Base-by-base conservation (phyloP, 75 land plant genomes). In the Pseudotsuga menziesii region DNA sequence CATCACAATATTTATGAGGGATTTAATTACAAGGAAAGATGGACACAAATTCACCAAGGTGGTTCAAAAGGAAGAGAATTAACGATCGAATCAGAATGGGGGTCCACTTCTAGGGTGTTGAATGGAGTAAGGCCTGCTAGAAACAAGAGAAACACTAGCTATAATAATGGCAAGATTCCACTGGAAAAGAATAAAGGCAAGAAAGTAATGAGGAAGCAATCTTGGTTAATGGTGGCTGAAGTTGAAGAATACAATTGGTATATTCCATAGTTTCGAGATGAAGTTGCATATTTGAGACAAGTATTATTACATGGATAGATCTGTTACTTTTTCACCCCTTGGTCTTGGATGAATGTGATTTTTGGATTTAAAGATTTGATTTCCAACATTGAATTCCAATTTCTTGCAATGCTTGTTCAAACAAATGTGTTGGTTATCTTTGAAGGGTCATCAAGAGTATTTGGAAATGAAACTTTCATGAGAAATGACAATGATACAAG, bases 271-370 rank as follows among this genome's bases (percentile, higher is more conserved):
- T 78, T 27, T 58, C 93, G 96, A 25, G 98, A 92, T 83, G 92
- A 95, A 75, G 91, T 95, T 83, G 95, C 81, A 44, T 95, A 95
- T 76, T 39, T 95, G 56, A 84, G 89, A 80, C 93, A 95, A 90
- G 98, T 95, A 76, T 25, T 60, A 11, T 60, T 4, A 19, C 22
- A 60, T 19, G 4, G 22, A 60, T 5, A 22, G 2, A 60, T 60
- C 2, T 60, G 19, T 60, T 60, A 60, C 5, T 60, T 3, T 9
- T 22, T 2, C 9, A 60, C 22, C 4, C 22, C 61, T 19, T 6
- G 61, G 19, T 22, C 3, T 60, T 54, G 11, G 27, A 64, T 15
- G 32, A 0, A 58, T 75, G 57, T 15, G 35, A n/a, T 35, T 41
- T 66, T 71, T 69, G 36, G 22, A 3, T 5, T 39, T 15, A 7